A percentile compares a stretch with the other conserved stretches of the same genome.
phyloP scores from a whole-genome alignment of 768 basidiomycete species.

The Daedaleopsis sinensis region DNA sequence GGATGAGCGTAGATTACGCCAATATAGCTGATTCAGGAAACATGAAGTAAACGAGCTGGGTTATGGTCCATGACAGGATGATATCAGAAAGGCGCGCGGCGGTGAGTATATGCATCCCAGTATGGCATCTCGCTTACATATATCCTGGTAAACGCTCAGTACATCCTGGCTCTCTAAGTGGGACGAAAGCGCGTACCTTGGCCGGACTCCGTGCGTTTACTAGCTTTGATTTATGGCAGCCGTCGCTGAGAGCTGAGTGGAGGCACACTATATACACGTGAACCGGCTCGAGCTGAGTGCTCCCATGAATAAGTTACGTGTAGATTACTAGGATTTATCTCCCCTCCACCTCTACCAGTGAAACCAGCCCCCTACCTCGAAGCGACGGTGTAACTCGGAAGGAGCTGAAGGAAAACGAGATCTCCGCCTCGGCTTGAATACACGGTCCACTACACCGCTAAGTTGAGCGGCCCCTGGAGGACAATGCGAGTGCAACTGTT shows the following conservation, averaged over 20 bases:
- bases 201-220: slow-evolving; percentile 2
- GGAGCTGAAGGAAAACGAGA: no score
- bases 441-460: no score
- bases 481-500: no score
- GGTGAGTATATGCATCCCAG: background rate
- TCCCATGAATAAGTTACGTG: no score
- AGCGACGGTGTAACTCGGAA: no score
- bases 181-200: background rate
- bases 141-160: background rate
- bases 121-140: background rate
- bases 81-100: background rate
- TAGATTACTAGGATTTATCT: no score
- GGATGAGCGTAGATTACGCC: background rate
- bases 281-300: no score
- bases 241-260: slow-evolving; percentile 3
- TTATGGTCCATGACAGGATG: background rate
- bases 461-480: no score
- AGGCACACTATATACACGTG: background rate
- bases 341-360: no score
- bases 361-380: no score
- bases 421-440: no score
- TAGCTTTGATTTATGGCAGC: slow-evolving; percentile 2
- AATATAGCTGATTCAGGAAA: background rate
- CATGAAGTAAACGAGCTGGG: background rate
- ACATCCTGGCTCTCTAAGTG: background rate